Evolutionary conservation across 169 alveolate species (phyloP).

Genomic region (Cryptosporidium bovis): DNA sequence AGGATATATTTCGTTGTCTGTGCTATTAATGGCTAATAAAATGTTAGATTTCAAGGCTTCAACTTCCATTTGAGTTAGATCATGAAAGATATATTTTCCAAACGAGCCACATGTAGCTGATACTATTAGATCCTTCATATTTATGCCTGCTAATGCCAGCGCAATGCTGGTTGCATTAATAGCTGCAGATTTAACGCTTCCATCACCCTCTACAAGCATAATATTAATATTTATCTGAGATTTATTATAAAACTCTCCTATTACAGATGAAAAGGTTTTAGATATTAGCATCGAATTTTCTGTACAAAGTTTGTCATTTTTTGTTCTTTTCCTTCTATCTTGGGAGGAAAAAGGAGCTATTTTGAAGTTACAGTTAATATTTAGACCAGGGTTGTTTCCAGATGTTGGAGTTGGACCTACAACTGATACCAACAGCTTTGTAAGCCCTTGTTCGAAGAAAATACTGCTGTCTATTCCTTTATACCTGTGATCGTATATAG

Average conservation of each 20-base stretch:
- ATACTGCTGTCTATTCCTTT: conserved; percentile 36
- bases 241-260: conserved; percentile 24
- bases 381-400: conserved; percentile 1
- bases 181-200: conserved; percentile 78
- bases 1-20: conserved; percentile 62
- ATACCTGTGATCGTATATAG: conserved; percentile 5
- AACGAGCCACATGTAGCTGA: conserved; percentile 62
- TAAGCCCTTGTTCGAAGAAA: conserved; percentile 60
- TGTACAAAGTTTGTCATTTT: conserved; percentile 46
- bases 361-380: conserved; percentile 41
- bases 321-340: conserved; percentile 68
- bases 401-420: conserved; percentile 45
- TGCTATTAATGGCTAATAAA: conserved; percentile 45
- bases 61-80: conserved; percentile 44
- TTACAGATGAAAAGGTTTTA: conserved; percentile 38
- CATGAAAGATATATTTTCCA: conserved; percentile 33
- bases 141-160: conserved; percentile 75
- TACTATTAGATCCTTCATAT: conserved; percentile 75
- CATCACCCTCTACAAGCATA: conserved; percentile 74
- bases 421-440: conserved; percentile 40
- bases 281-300: conserved; percentile 44
- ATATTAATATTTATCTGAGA: conserved; percentile 67
- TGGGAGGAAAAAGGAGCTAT: conserved; percentile 42
- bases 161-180: conserved; percentile 76
- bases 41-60: conserved; percentile 25